phyloP scores from a whole-genome alignment of 78 protist species.

The Salpingoeca rosetta region DNA sequence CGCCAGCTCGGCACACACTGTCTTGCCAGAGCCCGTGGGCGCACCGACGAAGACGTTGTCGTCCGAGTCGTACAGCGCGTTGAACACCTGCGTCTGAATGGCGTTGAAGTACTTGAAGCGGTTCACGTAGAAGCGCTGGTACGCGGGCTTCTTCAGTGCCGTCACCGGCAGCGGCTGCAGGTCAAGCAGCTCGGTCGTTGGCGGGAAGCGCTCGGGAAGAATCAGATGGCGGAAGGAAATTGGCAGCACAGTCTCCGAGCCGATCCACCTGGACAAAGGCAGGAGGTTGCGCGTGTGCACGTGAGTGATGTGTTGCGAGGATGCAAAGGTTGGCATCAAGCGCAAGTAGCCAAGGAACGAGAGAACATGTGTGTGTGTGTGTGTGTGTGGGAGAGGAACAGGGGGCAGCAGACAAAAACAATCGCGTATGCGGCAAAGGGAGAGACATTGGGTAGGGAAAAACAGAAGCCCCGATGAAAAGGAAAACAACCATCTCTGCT shows the following conservation, averaged over 20 bases:
- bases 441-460: too few relatives aligned
- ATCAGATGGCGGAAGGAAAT: conserved; percentile 86
- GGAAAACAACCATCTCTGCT: too few relatives aligned
- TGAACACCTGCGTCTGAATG: conserved; percentile 88
- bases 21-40: conserved; percentile 94
- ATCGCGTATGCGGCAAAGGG: too few relatives aligned
- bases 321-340: neutral
- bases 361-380: too few relatives aligned
- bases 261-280: conserved; percentile 87
- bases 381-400: too few relatives aligned
- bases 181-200: conserved; percentile 80
- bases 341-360: neutral
- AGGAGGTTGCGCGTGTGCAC: neutral
- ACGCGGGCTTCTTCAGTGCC: conserved; percentile 37
- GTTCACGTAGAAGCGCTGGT: conserved; percentile 20
- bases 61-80: conserved; percentile 56
- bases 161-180: conserved; percentile 73
- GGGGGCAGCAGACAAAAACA: too few relatives aligned
- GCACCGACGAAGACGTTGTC: conserved; percentile 80
- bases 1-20: conserved; percentile 91
- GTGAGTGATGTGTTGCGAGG: neutral
- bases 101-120: conserved; percentile 66
- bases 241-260: conserved; percentile 72
- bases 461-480: too few relatives aligned
- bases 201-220: conserved; percentile 80